phyloP scores from a whole-genome alignment of 2,329 filamentous ascomycete genomes.

The Fusarium incarnatum region DNA sequence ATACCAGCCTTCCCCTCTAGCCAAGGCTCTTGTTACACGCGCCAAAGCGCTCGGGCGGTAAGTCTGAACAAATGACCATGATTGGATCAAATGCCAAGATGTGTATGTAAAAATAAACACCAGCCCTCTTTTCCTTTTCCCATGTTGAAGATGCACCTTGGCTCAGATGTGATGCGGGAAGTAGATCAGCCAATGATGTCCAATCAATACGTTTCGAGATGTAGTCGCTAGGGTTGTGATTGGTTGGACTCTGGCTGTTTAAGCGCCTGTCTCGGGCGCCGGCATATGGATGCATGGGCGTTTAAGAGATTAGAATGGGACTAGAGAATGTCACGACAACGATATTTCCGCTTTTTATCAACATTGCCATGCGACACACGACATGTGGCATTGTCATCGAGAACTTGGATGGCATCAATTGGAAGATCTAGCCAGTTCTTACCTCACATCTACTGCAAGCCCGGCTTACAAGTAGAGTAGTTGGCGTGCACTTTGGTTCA shows the following conservation, averaged over 20 bases:
- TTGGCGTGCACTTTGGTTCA: neutral
- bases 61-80: slow-evolving; percentile 16
- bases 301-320: slow-evolving; percentile 24
- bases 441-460: neutral
- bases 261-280: slow-evolving; percentile 39
- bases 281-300: slow-evolving; percentile 36
- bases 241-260: slow-evolving; percentile 22
- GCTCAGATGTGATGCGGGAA: slow-evolving; percentile 32
- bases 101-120: slow-evolving; percentile 35
- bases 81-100: slow-evolving; percentile 29
- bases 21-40: slow-evolving; percentile 21
- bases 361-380: slow-evolving; percentile 27
- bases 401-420: neutral
- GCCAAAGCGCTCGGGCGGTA: slow-evolving; percentile 28
- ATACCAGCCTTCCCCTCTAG: slow-evolving; percentile 38
- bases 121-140: slow-evolving; percentile 19
- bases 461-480: neutral
- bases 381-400: neutral
- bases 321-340: slow-evolving; percentile 20
- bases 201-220: slow-evolving; percentile 27
- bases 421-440: neutral
- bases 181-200: slow-evolving; percentile 23
- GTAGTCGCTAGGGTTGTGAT: slow-evolving; percentile 22
- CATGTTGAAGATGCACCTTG: slow-evolving; percentile 25
- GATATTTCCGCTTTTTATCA: slow-evolving; percentile 1